These are phyloP conservation scores for Monilinia vaccinii-corymbosi DNA, from an alignment of 2,329 filamentous ascomycete genomes.

Conservation along the genomic window DNA sequence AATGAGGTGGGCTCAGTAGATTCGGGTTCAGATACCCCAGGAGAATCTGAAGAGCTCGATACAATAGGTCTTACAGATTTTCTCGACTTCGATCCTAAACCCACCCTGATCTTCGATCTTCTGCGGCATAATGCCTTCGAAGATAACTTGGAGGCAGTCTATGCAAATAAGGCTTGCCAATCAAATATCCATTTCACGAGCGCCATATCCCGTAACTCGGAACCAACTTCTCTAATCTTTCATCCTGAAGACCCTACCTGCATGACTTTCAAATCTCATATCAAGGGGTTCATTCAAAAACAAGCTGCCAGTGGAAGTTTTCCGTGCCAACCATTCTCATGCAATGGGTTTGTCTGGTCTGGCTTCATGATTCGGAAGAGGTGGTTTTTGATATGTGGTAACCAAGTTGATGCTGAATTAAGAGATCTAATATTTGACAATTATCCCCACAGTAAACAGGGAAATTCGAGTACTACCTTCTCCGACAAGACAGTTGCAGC, in stretches of 20 bases:
- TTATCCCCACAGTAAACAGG: neutral
- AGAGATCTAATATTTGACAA: constrained; percentile 38
- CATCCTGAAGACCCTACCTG: neutral
- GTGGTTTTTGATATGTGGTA: constrained; percentile 8
- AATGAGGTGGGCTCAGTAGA: neutral
- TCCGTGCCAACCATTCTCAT: neutral
- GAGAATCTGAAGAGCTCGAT: neutral
- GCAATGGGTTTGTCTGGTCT: constrained; percentile 3
- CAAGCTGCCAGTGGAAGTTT: neutral
- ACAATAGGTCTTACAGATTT: constrained; percentile 39
- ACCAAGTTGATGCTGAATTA: neutral
- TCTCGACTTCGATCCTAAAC: constrained; percentile 63
- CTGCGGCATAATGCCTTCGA: neutral
- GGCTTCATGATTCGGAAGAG: neutral
- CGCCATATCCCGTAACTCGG: neutral
- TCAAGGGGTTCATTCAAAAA: constrained; percentile 1
- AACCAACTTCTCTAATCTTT: neutral
- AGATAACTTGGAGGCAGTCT: constrained; percentile 46
- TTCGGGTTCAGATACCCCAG: neutral
- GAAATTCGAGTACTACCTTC: neutral
- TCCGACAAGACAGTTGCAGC: constrained; percentile 4
- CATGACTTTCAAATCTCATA: neutral
- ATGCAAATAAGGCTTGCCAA: constrained; percentile 44
- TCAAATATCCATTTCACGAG: neutral
- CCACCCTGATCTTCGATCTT: constrained; percentile 61